A percentile compares a stretch with the other conserved stretches of the same genome.
Conservation (phyloP, 768 basidiomycete species). For the Lactarius pseudohatsudake region DNA sequence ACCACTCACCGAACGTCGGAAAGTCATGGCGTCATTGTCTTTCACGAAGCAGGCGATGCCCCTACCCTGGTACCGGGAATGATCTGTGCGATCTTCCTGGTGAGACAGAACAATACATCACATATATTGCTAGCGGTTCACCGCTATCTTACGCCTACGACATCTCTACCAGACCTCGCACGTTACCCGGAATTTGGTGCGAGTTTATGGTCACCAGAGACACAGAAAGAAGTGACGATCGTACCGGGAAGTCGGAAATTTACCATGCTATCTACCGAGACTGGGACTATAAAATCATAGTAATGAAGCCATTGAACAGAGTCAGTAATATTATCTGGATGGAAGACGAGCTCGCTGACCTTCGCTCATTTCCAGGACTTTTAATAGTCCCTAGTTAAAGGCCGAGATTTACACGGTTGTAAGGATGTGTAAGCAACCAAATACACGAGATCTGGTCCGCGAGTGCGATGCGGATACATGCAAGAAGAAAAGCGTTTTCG, state of each 20-base stretch:
- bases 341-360: too few relatives aligned
- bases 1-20: not conserved
- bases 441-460: too few relatives aligned
- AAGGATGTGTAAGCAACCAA: too few relatives aligned
- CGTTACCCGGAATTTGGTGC: conserved; percentile 8
- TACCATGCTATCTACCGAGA: not conserved
- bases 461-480: too few relatives aligned
- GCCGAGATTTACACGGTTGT: too few relatives aligned
- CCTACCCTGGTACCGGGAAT: not conserved
- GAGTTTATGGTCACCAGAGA: conserved; percentile 2
- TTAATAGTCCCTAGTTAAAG: too few relatives aligned
- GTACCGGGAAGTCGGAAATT: not conserved
- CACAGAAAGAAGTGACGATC: not conserved
- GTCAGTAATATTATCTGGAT: not conserved
- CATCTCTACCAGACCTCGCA: not conserved
- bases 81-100: not conserved
- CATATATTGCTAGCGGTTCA: not conserved
- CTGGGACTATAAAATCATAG: not conserved
- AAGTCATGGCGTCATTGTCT: conserved; percentile 6
- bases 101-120: not conserved
- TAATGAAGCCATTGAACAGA: conserved; percentile 7
- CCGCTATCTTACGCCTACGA: not conserved
- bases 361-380: too few relatives aligned
- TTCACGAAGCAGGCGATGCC: not conserved
- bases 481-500: too few relatives aligned